A percentile compares a stretch with the other conserved stretches of the same genome.
Conservation (phyloP, 805 yeast species). For the Ogataea philodendri region DNA sequence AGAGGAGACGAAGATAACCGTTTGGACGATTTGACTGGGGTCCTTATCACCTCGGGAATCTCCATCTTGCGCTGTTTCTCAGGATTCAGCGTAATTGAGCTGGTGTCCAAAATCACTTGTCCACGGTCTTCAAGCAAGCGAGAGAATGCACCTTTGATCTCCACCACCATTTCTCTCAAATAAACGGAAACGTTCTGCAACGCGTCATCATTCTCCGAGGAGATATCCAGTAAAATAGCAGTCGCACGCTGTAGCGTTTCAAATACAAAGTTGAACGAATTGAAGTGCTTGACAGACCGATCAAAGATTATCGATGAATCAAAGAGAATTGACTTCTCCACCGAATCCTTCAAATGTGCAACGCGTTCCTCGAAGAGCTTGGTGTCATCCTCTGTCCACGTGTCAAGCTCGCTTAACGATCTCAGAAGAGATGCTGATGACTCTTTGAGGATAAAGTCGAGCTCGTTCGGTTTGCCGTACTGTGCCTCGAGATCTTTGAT, state of each 20-base stretch:
- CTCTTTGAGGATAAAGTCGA: slow-evolving; percentile 49
- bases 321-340: slow-evolving; percentile 54
- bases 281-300: slow-evolving; percentile 35
- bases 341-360: slow-evolving; percentile 42
- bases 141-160: slow-evolving; percentile 16
- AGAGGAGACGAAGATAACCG: slow-evolving; percentile 29
- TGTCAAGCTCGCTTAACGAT: slow-evolving; percentile 49
- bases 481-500: slow-evolving; percentile 51
- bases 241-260: slow-evolving; percentile 14
- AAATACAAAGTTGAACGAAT: slow-evolving; percentile 16
- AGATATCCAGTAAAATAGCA: slow-evolving; percentile 17
- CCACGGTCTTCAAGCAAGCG: slow-evolving; percentile 18
- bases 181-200: slow-evolving; percentile 9
- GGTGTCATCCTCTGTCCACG: slow-evolving; percentile 52
- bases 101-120: slow-evolving; percentile 11
- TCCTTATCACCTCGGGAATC: not conserved
- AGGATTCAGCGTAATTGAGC: slow-evolving; percentile 2
- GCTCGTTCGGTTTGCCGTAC: slow-evolving; percentile 47
- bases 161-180: slow-evolving; percentile 15
- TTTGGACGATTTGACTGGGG: slow-evolving; percentile 11
- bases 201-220: slow-evolving; percentile 20
- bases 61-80: slow-evolving; percentile 6
- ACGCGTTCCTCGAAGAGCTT: slow-evolving; percentile 41
- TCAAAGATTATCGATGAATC: slow-evolving; percentile 58
- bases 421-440: slow-evolving; percentile 46